phyloP scores from a whole-genome alignment of 805 yeast genomes.

The Barnettozyma californica region DNA sequence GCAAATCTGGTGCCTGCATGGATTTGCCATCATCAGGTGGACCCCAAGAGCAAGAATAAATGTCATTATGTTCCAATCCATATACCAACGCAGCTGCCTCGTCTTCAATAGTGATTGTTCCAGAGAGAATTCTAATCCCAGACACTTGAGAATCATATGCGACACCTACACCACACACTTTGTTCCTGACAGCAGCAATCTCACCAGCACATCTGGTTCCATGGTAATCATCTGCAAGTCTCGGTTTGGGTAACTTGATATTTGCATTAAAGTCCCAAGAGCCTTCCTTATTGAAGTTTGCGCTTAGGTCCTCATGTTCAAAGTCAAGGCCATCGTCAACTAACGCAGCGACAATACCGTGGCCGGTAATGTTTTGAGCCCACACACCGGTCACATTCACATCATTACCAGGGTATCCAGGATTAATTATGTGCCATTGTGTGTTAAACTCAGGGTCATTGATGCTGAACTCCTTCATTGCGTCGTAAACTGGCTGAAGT shows the following conservation, averaged over 20 bases:
- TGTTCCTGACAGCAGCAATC: conserved; percentile 79
- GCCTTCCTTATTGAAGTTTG: conserved; percentile 68
- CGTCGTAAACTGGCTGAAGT: conserved; percentile 39
- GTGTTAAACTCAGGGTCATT: conserved; percentile 75
- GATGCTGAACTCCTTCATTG: conserved; percentile 51
- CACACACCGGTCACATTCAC: conserved; percentile 84
- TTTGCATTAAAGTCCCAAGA: conserved; percentile 92
- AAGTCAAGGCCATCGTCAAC: conserved; percentile 94
- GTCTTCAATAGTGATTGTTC: conserved; percentile 72
- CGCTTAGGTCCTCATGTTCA: conserved; percentile 65
- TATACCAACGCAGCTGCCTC: conserved; percentile 87
- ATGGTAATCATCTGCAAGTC: conserved; percentile 77
- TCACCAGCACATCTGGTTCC: conserved; percentile 99
- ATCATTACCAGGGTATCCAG: conserved; percentile 71
- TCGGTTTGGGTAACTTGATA: conserved; percentile 70
- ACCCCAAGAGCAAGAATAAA: conserved; percentile 98
- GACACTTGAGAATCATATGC: conserved; percentile 83
- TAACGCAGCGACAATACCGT: conserved; percentile 77
- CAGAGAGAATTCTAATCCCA: conserved; percentile 86
- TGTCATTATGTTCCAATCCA: conserved; percentile 79
- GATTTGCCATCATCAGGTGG: conserved; percentile 90
- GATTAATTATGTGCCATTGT: conserved; percentile 92
- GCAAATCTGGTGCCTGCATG: conserved; percentile 74
- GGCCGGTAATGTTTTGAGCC: conserved; percentile 76
- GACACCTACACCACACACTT: conserved; percentile 94